Conservation (phyloP, 768 basidiomycete species). For the Boletus patriciae region DNA sequence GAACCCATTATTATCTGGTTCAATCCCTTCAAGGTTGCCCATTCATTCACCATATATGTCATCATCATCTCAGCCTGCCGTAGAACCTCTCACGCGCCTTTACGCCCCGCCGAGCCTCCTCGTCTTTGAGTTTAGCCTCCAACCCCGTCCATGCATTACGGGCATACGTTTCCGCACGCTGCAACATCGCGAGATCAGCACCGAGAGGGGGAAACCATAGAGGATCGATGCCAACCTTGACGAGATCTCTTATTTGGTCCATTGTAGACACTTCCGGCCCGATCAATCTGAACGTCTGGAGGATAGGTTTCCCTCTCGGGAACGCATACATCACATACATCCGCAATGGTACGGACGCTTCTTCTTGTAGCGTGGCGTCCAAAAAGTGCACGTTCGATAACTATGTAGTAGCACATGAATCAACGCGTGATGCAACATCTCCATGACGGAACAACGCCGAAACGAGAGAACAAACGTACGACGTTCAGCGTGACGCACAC, state of each 20-base stretch:
- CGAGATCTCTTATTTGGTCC: slow-evolving; percentile 46
- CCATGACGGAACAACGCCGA: not conserved
- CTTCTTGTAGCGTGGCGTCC: slow-evolving; percentile 73
- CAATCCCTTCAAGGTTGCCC: slow-evolving; percentile 37
- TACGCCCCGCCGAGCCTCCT: slow-evolving; percentile 56
- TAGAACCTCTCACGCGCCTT: slow-evolving; percentile 58
- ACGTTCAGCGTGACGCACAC: slow-evolving; percentile 77
- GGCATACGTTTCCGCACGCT: slow-evolving; percentile 72
- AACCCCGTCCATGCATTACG: slow-evolving; percentile 54
- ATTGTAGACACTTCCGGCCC: slow-evolving; percentile 61
- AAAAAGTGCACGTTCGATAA: slow-evolving; percentile 62
- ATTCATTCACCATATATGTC: slow-evolving; percentile 26
- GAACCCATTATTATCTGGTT: too few relatives aligned
- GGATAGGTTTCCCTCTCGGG: slow-evolving; percentile 35
- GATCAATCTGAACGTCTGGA: slow-evolving; percentile 65
- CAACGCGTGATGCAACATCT: not conserved
- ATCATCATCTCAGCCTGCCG: slow-evolving; percentile 19
- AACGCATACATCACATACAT: slow-evolving; percentile 70
- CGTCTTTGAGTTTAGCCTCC: slow-evolving; percentile 64
- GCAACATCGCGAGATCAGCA: too few relatives aligned
- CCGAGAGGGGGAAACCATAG: too few relatives aligned
- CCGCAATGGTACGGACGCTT: slow-evolving; percentile 60
- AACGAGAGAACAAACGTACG: slow-evolving; percentile 43
- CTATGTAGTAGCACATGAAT: slow-evolving; percentile 32
- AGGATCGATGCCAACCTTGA: slow-evolving; percentile 46